Percentiles rank a stretch among this genome's conserved stretches.
phyloP scores from a whole-genome alignment of 2,329 filamentous ascomycete species.

The Diaporthe helianthi region DNA sequence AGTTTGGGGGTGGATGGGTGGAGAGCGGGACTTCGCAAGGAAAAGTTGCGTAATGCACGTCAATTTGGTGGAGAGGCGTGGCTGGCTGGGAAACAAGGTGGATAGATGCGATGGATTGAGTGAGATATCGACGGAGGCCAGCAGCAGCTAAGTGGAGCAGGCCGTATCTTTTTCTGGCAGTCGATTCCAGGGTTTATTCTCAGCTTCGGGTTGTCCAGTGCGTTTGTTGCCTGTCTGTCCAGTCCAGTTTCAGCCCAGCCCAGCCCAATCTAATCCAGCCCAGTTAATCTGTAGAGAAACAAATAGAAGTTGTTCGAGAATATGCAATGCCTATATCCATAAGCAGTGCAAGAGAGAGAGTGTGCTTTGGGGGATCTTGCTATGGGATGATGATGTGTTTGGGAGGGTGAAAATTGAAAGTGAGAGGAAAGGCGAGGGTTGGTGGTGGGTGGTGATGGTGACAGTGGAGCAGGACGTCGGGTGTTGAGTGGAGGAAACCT shows the following conservation, averaged over 20 bases:
- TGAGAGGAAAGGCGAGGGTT: constrained; percentile 15
- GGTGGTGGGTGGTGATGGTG: constrained; percentile 13
- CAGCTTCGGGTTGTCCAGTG: constrained; percentile 1
- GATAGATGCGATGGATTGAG: constrained; percentile 21
- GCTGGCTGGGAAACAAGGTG: constrained; percentile 27
- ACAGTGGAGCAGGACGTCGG: constrained; percentile 14
- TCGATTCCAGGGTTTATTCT: constrained; percentile 8
- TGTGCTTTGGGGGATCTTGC: background rate
- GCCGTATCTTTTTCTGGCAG: background rate
- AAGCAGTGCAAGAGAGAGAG: background rate
- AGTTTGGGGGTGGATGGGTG: background rate
- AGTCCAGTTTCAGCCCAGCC: too few species aligned
- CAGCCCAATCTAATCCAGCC: too few species aligned
- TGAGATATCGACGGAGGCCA: constrained; percentile 19
- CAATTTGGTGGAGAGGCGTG: constrained; percentile 25
- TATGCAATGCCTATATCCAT: constrained; percentile 1
- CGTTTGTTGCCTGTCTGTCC: too few species aligned
- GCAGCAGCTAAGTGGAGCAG: constrained; percentile 19
- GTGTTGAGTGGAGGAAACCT: constrained; percentile 17
- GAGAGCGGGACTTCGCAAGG: constrained; percentile 16
- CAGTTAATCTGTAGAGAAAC: background rate
- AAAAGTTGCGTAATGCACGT: constrained; percentile 34
- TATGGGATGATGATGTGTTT: constrained; percentile 4
- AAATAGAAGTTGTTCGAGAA: constrained; percentile 7
- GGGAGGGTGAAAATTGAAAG: constrained; percentile 11